Evolutionary conservation across 495 filamentous ascomycete species (phyloP), one percentile per base, ranked within the genome.

Genomic region (Trichoderma reesei): DNA sequence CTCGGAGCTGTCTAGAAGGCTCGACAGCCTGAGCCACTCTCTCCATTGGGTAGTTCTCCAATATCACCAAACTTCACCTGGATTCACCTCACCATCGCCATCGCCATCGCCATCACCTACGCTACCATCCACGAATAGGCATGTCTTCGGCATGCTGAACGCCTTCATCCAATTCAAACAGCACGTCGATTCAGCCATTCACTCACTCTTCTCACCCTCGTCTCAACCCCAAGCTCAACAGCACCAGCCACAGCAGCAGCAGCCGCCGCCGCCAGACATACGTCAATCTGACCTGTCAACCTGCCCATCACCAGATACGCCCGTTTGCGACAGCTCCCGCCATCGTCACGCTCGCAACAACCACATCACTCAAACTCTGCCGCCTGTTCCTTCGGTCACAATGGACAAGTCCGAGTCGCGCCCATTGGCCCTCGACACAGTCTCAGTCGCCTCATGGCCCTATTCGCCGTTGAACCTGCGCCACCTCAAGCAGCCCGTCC

Each of bases 91-190:
- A 14, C 18, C 41, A 14, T 44, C 41, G 5, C 13, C 13, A 9
- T 44, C 41, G 41, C n/a, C 46, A 54, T 54, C n/a, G 11, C 48
- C 8, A 48, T 20, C 44, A 48, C 13, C 51, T 26, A 56, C 9
- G 16, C 51, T 33, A 26, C 26, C 26, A 26, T 26, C 26, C 26
- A 26, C 26, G 26, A 26, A 26, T 26, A 26, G 26, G 26, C 26
- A 56, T 56, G 51, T 33, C 20, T 26, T 56, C 51, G 51, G 51
- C 51, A 56, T 56, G 51, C 51, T 67, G 31, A 75, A 76, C 61
- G 71, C 68, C 26, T 78, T 79, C 68, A 69, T 76, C 38, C 73
- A 71, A 8, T 77, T 76, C 66, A 73, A 73, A 61, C 74, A 76
- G 61, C 74, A 74, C 61, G 68, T 77, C 59, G 74, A 77, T 64